These are phyloP conservation scores for Clarireedia monteithiana DNA, from an alignment of 2,329 filamentous ascomycete species.

Conservation along the genomic window DNA sequence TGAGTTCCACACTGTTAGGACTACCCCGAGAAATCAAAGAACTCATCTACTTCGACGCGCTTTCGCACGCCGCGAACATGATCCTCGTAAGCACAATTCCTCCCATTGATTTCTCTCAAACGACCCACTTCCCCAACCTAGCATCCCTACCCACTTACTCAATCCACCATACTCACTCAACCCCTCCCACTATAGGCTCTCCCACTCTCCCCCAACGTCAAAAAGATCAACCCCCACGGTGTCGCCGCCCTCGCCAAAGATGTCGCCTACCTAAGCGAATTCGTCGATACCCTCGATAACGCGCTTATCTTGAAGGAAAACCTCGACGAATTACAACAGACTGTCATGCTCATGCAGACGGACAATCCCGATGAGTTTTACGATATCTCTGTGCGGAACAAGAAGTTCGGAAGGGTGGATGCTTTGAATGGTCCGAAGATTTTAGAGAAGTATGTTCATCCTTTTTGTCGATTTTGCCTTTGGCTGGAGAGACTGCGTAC, in stretches of 20 bases:
- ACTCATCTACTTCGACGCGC: slow-evolving; percentile 93
- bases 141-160: background rate
- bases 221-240: slow-evolving; percentile 79
- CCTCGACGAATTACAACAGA: slow-evolving; percentile 88
- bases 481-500: background rate
- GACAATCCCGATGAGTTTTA: slow-evolving; percentile 97
- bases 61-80: slow-evolving; percentile 81
- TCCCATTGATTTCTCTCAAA: background rate
- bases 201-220: slow-evolving; percentile 63
- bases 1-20: slow-evolving; percentile 87
- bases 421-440: slow-evolving; percentile 80
- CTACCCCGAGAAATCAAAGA: slow-evolving; percentile 96
- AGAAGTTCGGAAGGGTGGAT: slow-evolving; percentile 90
- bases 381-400: slow-evolving; percentile 81
- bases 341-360: slow-evolving; percentile 75
- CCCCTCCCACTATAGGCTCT: slow-evolving; percentile 11
- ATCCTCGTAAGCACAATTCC: slow-evolving; percentile 53
- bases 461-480: background rate
- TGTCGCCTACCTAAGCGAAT: slow-evolving; percentile 73
- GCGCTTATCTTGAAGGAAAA: slow-evolving; percentile 79
- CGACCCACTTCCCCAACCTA: background rate
- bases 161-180: no score
- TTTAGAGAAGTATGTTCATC: slow-evolving; percentile 69
- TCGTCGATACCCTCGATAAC: slow-evolving; percentile 81
- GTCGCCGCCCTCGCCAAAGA: slow-evolving; percentile 76